Percentiles rank a stretch among this genome's conserved stretches.
Conservation (phyloP, 2,329 filamentous ascomycete genomes). For the Coleophoma cylindrospora region DNA sequence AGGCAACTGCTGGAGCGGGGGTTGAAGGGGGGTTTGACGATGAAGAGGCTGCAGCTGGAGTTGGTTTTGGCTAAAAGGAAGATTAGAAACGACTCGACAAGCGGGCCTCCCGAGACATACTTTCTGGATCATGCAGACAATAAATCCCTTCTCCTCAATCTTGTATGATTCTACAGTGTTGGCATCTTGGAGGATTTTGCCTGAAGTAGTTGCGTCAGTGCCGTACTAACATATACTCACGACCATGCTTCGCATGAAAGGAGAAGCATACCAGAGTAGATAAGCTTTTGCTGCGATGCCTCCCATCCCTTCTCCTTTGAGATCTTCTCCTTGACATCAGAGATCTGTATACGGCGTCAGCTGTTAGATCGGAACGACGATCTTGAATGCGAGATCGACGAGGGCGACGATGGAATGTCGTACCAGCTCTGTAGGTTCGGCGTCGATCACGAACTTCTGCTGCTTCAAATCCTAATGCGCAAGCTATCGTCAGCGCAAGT, state of each 20-base stretch:
- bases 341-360: conserved; percentile 55
- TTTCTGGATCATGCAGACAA: conserved; percentile 98
- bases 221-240: too few species aligned
- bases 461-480: conserved; percentile 86
- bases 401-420: conserved; percentile 26
- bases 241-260: too few species aligned
- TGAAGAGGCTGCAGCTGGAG: conserved; percentile 43
- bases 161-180: conserved; percentile 96
- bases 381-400: neutral
- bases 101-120: conserved; percentile 37
- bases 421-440: conserved; percentile 89
- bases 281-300: conserved; percentile 84
- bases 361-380: neutral
- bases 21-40: conserved; percentile 56
- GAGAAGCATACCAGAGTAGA: conserved; percentile 77
- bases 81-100: conserved; percentile 14
- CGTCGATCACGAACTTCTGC: conserved; percentile 95
- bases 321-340: conserved; percentile 88
- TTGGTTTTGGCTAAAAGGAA: conserved; percentile 61
- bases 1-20: conserved; percentile 52
- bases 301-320: conserved; percentile 92
- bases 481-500: conserved; percentile 15
- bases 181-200: conserved; percentile 97
- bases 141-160: conserved; percentile 99
- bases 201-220: conserved; percentile 37